phyloP scores from a whole-genome alignment of 257 asterid species.

The Solanum paucissectum region DNA sequence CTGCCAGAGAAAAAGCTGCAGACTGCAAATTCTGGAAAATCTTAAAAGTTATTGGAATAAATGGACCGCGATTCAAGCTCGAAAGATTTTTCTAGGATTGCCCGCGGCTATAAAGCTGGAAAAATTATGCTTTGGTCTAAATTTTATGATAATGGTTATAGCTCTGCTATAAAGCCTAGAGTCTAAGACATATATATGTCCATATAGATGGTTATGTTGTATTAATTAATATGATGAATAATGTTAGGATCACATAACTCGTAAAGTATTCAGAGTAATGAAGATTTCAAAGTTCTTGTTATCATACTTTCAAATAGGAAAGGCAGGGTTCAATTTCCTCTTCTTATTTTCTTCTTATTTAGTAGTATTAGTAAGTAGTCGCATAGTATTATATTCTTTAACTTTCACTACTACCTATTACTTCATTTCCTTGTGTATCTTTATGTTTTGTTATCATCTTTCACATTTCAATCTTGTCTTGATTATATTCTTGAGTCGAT shows the following conservation, averaged over 20 bases:
- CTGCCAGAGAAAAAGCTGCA: background rate
- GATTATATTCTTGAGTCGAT: no score
- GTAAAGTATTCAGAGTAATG: background rate
- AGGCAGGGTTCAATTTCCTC: background rate
- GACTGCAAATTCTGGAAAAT: background rate
- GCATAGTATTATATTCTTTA: no score
- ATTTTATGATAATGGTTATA: slow-evolving; percentile 1
- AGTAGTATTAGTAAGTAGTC: background rate
- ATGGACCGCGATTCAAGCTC: slow-evolving; percentile 34
- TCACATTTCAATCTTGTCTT: background rate
- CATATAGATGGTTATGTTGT: background rate
- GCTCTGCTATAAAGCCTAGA: background rate
- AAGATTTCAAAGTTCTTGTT: background rate
- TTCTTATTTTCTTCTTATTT: background rate
- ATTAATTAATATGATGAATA: background rate
- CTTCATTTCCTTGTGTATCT: background rate
- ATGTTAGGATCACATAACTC: background rate
- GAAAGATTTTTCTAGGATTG: slow-evolving; percentile 41
- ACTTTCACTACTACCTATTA: background rate
- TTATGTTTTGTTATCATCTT: no score
- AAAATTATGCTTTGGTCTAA: slow-evolving; percentile 73
- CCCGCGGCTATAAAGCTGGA: slow-evolving; percentile 55
- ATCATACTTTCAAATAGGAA: background rate
- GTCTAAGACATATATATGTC: background rate
- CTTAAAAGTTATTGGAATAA: slow-evolving; percentile 28